Evolutionary conservation across 768 basidiomycete genomes (phyloP).

Genomic region (Lactarius indigo): DNA sequence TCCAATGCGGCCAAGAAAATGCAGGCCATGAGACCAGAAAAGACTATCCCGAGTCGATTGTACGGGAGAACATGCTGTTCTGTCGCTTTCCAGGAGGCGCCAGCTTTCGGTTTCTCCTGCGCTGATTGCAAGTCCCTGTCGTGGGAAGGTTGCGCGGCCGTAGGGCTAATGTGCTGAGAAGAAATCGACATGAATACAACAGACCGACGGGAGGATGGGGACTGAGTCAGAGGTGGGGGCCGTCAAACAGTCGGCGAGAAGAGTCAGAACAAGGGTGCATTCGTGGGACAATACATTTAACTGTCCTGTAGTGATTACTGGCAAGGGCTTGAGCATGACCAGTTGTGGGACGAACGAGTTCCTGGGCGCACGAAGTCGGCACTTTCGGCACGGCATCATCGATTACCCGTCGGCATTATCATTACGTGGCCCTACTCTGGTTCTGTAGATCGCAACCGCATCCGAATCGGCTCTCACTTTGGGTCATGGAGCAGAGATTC

Average conservation of each 20-base stretch:
- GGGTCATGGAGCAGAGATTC: too few species aligned
- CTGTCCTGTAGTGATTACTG: neutral
- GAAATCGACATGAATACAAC: constrained; percentile 1
- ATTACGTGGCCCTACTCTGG: neutral
- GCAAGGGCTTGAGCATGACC: too few species aligned
- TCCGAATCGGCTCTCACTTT: too few species aligned
- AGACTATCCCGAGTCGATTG: constrained; percentile 42
- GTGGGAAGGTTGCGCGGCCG: neutral
- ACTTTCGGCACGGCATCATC: neutral
- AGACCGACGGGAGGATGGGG: neutral
- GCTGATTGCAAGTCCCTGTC: neutral
- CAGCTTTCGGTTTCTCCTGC: constrained; percentile 26
- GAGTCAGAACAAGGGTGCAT: neutral
- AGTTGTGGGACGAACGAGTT: neutral
- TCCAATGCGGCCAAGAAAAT: constrained; percentile 48
- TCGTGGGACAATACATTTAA: neutral
- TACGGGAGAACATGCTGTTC: constrained; percentile 44
- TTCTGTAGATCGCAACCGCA: neutral
- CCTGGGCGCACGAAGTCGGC: neutral
- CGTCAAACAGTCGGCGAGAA: neutral
- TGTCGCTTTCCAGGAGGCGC: constrained; percentile 37
- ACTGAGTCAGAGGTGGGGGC: neutral
- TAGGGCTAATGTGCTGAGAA: neutral
- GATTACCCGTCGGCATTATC: neutral
- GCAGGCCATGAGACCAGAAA: constrained; percentile 42